phyloP scores from a whole-genome alignment of 176 grass and related monocot species.

The Rhynchospora breviuscula region DNA sequence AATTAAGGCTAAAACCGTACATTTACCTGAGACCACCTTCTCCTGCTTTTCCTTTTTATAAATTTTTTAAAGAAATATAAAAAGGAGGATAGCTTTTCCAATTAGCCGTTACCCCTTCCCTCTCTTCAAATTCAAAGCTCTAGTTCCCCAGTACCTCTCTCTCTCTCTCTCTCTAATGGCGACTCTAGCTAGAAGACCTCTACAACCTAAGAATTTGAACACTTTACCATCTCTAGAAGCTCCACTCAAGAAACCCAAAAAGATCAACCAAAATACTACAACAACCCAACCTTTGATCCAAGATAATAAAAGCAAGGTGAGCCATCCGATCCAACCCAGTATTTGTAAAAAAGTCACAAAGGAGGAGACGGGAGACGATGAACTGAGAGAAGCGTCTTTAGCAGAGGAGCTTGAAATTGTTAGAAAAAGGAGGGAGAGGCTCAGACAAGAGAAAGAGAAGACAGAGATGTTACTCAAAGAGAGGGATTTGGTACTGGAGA shows the following conservation, averaged over 20 bases:
- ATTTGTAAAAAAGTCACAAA: background rate
- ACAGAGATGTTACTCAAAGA: constrained; percentile 24
- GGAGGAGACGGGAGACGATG: background rate
- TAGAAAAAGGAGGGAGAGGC: constrained; percentile 26
- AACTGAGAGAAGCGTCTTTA: constrained; percentile 24
- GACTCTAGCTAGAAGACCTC: constrained; percentile 19
- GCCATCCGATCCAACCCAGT: background rate
- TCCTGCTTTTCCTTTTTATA: background rate
- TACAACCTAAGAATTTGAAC: constrained; percentile 30
- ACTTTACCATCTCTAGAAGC: background rate
- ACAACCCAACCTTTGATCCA: background rate
- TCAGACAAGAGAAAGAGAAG: constrained; percentile 24
- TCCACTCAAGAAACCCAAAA: constrained; percentile 13
- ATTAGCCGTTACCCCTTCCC: constrained; percentile 34
- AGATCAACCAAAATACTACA: background rate
- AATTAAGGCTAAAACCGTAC: constrained; percentile 25
- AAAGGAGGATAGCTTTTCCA: background rate
- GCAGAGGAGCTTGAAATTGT: constrained; percentile 28
- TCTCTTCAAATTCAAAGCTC: constrained; percentile 27
- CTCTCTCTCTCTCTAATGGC: constrained; percentile 23
- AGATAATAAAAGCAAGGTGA: constrained; percentile 8
- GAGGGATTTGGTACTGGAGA: constrained; percentile 29
- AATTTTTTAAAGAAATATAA: background rate
- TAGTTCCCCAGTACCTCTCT: background rate
- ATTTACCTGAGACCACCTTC: background rate